These are phyloP conservation scores for Earliella scabrosa DNA, from an alignment of 1,284 basidiomycete genomes.

Conservation along the genomic window DNA sequence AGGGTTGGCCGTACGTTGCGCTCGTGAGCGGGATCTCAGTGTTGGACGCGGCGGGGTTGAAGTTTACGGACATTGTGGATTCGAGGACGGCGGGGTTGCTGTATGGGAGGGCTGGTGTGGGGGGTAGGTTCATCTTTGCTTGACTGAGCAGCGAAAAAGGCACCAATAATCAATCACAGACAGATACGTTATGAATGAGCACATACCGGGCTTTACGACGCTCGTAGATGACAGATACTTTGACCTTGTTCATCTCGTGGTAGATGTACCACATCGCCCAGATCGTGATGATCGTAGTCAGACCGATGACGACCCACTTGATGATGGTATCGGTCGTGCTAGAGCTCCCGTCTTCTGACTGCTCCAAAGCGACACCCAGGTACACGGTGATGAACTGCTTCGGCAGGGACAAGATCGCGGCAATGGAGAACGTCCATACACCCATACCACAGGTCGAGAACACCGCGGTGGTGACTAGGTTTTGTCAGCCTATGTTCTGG, in stretches of 20 bases:
- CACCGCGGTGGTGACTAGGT: constrained; percentile 66
- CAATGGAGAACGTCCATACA: constrained; percentile 71
- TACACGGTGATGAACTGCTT: constrained; percentile 81
- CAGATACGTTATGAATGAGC: background rate
- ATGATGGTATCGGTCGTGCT: constrained; percentile 59
- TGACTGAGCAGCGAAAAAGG: constrained; percentile 40
- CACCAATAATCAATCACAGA: background rate
- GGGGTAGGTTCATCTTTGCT: constrained; percentile 45
- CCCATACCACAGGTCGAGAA: constrained; percentile 84
- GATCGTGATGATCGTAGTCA: constrained; percentile 76
- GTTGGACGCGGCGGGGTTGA: constrained; percentile 44
- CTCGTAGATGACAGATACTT: constrained; percentile 75
- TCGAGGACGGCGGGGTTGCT: constrained; percentile 27
- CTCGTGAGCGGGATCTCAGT: constrained; percentile 44
- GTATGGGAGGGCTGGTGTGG: constrained; percentile 36
- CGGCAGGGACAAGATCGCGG: constrained; percentile 76
- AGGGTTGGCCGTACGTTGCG: constrained; percentile 18
- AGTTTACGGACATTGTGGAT: constrained; percentile 35
- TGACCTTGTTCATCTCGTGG: constrained; percentile 74
- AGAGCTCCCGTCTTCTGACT: constrained; percentile 42
- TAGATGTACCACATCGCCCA: constrained; percentile 86
- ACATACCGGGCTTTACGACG: constrained; percentile 45
- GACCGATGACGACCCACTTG: constrained; percentile 62
- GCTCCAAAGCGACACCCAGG: constrained; percentile 60
- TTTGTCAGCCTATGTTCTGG: background rate